phyloP scores from a whole-genome alignment of 106 monocot species.

The Posidonia australis region DNA sequence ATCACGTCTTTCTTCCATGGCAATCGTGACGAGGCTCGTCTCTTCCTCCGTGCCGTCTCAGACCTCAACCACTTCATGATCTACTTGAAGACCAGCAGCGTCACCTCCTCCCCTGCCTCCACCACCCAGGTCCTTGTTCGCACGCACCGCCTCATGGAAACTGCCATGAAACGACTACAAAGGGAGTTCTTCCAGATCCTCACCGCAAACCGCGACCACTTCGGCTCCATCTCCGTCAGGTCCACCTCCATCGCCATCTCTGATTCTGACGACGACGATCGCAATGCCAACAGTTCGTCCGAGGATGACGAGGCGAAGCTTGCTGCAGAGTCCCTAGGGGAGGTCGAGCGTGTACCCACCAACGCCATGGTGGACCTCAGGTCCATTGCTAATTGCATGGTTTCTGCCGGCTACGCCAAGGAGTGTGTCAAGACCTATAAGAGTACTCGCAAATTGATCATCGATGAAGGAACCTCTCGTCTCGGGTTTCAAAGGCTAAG shows the following conservation, averaged over 20 bases:
- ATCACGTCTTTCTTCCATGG: too few species aligned
- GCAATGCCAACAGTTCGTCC: too few species aligned
- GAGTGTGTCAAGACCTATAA: too few species aligned
- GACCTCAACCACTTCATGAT: constrained; percentile 31
- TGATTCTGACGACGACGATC: too few species aligned
- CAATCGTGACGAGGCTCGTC: too few species aligned
- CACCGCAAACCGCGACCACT: constrained; percentile 28
- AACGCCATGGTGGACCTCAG: constrained; percentile 15
- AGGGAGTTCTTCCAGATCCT: constrained; percentile 44
- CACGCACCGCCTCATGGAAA: constrained; percentile 32
- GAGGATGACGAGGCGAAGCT: constrained; percentile 8
- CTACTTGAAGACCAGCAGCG: constrained; percentile 15
- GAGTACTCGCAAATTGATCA: constrained; percentile 31
- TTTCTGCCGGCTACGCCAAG: too few species aligned
- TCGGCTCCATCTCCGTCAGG: constrained; percentile 21
- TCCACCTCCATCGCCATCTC: neutral
- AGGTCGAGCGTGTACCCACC: constrained; percentile 10
- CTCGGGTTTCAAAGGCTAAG: constrained; percentile 34
- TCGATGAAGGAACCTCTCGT: constrained; percentile 28
- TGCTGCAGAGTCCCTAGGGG: neutral
- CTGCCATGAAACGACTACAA: constrained; percentile 44
- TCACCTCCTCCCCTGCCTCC: too few species aligned
- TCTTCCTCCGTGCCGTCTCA: too few species aligned
- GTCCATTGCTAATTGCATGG: constrained; percentile 40
- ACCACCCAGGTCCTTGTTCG: constrained; percentile 9